A percentile compares a stretch with the other conserved stretches of the same genome.
phyloP scores from a whole-genome alignment of 768 basidiomycete genomes.

The Hortiboletus campestris region DNA sequence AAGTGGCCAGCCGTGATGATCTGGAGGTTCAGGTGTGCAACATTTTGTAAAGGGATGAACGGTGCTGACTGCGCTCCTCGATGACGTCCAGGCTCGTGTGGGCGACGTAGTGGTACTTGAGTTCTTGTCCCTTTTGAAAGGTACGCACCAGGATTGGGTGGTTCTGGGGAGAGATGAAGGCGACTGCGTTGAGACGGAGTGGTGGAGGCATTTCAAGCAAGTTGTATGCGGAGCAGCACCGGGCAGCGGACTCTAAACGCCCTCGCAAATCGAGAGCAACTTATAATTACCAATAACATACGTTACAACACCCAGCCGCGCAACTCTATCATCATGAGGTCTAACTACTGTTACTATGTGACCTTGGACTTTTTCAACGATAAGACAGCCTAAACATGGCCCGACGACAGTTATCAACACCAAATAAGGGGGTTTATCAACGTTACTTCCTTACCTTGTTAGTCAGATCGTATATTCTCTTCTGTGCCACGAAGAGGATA shows the following conservation, averaged over 20 bases:
- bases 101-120: constrained; percentile 90
- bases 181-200: constrained; percentile 75
- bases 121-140: constrained; percentile 56
- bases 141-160: constrained; percentile 74
- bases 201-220: constrained; percentile 54
- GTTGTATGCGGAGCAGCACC: too few relatives aligned
- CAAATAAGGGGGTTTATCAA: background rate
- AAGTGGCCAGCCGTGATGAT: background rate
- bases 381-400: constrained; percentile 9
- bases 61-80: constrained; percentile 78
- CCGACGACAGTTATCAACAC: background rate
- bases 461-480: constrained; percentile 73
- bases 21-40: background rate
- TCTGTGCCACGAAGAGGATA: constrained; percentile 88
- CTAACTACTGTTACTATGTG: background rate
- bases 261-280: too few relatives aligned
- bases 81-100: constrained; percentile 90
- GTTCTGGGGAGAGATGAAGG: constrained; percentile 83
- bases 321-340: background rate
- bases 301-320: background rate
- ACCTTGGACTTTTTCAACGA: constrained; percentile 10
- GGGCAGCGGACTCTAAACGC: too few relatives aligned
- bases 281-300: background rate
- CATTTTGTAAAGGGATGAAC: background rate
- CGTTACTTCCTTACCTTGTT: constrained; percentile 39